Evolutionary conservation across 2,329 filamentous ascomycete genomes (phyloP), one percentile per base, ranked within the genome.

Genomic region (Dendrostoma leiphaemia): DNA sequence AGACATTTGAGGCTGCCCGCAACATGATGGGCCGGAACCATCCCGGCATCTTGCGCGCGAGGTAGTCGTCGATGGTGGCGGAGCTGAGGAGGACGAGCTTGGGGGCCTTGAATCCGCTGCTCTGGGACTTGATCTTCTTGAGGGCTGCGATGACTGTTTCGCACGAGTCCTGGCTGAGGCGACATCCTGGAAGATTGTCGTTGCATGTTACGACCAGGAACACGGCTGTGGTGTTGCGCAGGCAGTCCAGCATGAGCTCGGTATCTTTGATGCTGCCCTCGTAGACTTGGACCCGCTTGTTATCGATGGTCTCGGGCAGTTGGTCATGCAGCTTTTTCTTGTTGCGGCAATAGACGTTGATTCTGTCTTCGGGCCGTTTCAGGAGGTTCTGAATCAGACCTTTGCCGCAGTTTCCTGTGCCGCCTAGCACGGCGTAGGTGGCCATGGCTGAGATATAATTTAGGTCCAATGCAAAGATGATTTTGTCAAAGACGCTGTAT

Each of bases 331-430:
- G 69, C 58, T 78, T 79, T 10, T 63, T 24, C n/a, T 62, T 56
- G 59, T 70, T 71, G 53, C 76, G 76, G 52, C 73, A 76, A 63
- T 74, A 79, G 17, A 71, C 74, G 53, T 74, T 58, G 56, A 80
- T 64, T 4, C 59, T 56, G 32, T 51, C 60, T 8, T 67, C 32
- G 0, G 68, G 64, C 1, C 49, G 48, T 12, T 64, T 46, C 6
- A 77, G 66, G 2, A 79, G 67, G 34, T 64, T 65, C 21, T 69
- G 44, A 34, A 79, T 66, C 29, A 79, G 64, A 1, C 72, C 68
- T 1, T 59, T 65, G 48, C 76, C 77, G 40, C 66, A 71, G 57
- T 75, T 77, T 8, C 76, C 77, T 1, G 75, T 78, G 17, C 61
- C 55, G 6, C 74, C 73, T 2, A 76, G 60, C 7, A 76, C 60